Conservation (phyloP, 768 basidiomycete species). For the Calocera viscosa region DNA sequence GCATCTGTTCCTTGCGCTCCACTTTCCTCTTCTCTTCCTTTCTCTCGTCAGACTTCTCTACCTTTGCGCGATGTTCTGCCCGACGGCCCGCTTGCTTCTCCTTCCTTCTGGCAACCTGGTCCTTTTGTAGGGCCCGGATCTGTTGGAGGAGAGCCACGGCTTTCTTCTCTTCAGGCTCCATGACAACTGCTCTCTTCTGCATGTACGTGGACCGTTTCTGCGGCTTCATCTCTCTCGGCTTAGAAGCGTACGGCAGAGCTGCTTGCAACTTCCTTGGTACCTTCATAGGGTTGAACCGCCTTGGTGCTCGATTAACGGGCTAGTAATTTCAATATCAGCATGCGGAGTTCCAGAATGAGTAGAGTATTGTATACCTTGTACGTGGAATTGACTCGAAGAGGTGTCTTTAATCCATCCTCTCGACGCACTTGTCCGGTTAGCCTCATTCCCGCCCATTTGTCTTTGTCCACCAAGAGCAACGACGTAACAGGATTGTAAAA, state of each 20-base stretch:
- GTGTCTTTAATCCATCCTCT: slow-evolving; percentile 76
- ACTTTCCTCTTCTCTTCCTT: slow-evolving; percentile 60
- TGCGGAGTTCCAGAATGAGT: background rate
- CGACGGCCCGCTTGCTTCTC: slow-evolving; percentile 80
- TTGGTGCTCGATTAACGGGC: slow-evolving; percentile 58
- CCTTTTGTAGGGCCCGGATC: slow-evolving; percentile 81
- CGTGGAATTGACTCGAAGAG: slow-evolving; percentile 65
- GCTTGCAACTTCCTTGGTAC: slow-evolving; percentile 86
- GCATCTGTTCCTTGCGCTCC: slow-evolving; percentile 66
- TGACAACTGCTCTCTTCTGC: slow-evolving; percentile 85
- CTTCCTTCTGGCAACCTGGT: slow-evolving; percentile 62
- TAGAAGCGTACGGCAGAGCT: slow-evolving; percentile 79
- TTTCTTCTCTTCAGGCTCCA: slow-evolving; percentile 91
- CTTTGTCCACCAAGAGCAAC: slow-evolving; percentile 68
- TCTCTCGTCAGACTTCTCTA: slow-evolving; percentile 52
- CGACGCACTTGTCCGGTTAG: slow-evolving; percentile 83
- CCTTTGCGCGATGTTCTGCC: slow-evolving; percentile 53
- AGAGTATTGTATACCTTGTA: slow-evolving; percentile 46
- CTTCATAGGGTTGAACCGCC: slow-evolving; percentile 83
- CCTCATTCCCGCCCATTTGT: slow-evolving; percentile 87
- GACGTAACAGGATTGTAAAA: slow-evolving; percentile 96
- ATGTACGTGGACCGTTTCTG: slow-evolving; percentile 73
- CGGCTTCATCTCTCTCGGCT: slow-evolving; percentile 70
- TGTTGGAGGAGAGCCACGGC: slow-evolving; percentile 86
- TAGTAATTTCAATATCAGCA: slow-evolving; percentile 16